phyloP scores from a whole-genome alignment of 345 rosid species.

The Linum trigynum region DNA sequence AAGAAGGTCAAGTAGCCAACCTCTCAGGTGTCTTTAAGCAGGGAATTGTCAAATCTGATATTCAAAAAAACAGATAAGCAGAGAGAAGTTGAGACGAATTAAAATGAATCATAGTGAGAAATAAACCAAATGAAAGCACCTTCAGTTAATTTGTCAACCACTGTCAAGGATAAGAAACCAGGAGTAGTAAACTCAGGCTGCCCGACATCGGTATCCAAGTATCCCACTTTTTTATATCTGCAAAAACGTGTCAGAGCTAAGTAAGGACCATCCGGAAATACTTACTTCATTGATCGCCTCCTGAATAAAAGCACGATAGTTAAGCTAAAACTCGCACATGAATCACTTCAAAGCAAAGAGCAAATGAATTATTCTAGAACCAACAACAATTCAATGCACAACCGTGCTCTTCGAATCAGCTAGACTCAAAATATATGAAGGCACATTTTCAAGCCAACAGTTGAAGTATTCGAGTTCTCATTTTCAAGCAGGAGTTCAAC shows the following conservation, averaged over 20 bases:
- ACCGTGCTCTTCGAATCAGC: background rate
- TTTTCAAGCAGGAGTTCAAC: background rate
- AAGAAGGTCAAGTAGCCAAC: conserved; percentile 23
- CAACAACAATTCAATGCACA: no score
- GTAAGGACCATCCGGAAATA: background rate
- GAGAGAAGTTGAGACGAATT: background rate
- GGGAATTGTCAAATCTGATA: conserved; percentile 64
- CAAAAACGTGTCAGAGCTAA: conserved; percentile 1
- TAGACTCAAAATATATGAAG: background rate
- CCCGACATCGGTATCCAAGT: conserved; percentile 91
- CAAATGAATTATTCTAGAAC: no score
- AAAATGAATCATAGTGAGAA: background rate
- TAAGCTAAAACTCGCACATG: background rate
- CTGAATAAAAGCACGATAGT: background rate
- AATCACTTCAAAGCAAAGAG: background rate
- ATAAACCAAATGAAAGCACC: conserved; percentile 32
- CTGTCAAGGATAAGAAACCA: conserved; percentile 75
- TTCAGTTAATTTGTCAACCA: conserved; percentile 48
- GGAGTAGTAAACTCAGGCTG: conserved; percentile 91
- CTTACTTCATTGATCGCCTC: background rate
- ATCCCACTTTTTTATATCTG: conserved; percentile 75
- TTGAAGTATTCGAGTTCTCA: background rate
- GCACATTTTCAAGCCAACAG: conserved; percentile 2
- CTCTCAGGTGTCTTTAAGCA: conserved; percentile 91
- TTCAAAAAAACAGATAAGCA: conserved; percentile 8